Evolutionary conservation across 225 moss, liverwort and hornwort species (phyloP).

Genomic region (Straminergon stramineum): DNA sequence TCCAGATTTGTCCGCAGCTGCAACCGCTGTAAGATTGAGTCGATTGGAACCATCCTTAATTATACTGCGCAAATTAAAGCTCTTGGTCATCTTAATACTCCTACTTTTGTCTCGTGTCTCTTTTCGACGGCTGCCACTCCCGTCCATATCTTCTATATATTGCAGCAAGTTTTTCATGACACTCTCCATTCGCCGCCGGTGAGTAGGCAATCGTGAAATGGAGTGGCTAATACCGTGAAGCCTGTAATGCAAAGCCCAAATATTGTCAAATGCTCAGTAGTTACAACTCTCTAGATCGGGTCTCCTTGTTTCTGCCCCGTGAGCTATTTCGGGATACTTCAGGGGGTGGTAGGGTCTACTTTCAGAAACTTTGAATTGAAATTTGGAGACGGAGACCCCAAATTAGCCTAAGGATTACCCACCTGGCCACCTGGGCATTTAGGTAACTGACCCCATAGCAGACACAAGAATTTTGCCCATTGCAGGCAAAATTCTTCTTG

Average conservation of each 20-base stretch:
- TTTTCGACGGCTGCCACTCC: not conserved
- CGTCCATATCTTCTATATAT: constrained; percentile 15
- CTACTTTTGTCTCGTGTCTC: constrained; percentile 1
- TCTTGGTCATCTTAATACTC: constrained; percentile 20
- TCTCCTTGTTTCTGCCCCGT: not conserved
- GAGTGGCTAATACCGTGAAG: constrained; percentile 70
- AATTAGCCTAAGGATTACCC: not conserved
- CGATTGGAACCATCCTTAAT: constrained; percentile 16
- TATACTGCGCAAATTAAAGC: constrained; percentile 10
- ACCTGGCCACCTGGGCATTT: not conserved
- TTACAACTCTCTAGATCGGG: not conserved
- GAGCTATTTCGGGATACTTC: not conserved
- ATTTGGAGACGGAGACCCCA: not conserved
- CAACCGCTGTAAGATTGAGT: not conserved
- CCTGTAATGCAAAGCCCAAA: constrained; percentile 21
- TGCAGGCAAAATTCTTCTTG: not conserved
- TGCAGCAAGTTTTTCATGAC: constrained; percentile 32
- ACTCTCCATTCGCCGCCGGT: constrained; percentile 54
- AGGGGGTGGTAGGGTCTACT: too few relatives aligned
- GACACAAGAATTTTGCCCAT: not conserved
- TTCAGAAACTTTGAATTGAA: not conserved
- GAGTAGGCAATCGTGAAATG: constrained; percentile 58
- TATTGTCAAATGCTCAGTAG: not conserved
- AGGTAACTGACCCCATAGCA: too few relatives aligned
- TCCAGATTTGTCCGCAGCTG: not conserved